These are phyloP conservation scores for Blumeriella jaapii DNA, from an alignment of 2,329 filamentous ascomycete species.

Conservation along the genomic window DNA sequence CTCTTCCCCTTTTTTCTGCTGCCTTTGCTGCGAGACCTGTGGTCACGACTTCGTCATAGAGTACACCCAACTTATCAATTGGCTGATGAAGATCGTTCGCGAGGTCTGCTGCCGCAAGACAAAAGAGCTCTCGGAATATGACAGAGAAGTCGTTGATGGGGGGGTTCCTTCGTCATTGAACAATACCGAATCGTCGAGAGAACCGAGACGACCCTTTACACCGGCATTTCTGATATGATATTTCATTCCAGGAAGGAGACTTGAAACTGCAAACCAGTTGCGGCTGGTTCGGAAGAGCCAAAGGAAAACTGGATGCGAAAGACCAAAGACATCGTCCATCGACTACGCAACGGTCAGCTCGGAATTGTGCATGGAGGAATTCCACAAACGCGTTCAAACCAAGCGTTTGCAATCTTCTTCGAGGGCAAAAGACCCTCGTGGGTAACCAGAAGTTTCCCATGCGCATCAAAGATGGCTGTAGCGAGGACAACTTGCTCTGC, in stretches of 20 bases:
- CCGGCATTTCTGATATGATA: slow-evolving; percentile 48
- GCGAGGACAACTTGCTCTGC: slow-evolving; percentile 43
- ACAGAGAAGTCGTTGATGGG: slow-evolving; percentile 60
- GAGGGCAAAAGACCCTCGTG: slow-evolving; percentile 58
- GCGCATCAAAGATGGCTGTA: slow-evolving; percentile 54
- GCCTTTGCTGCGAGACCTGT: slow-evolving; percentile 37
- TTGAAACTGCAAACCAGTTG: slow-evolving; percentile 60
- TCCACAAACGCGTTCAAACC: slow-evolving; percentile 47
- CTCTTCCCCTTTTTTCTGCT: slow-evolving; percentile 7
- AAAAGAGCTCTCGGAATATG: slow-evolving; percentile 75
- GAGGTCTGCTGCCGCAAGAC: slow-evolving; percentile 63
- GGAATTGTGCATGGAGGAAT: neutral
- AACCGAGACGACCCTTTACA: slow-evolving; percentile 26
- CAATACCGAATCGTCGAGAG: slow-evolving; percentile 32
- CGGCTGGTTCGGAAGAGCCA: slow-evolving; percentile 78
- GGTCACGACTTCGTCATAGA: slow-evolving; percentile 66
- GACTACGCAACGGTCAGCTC: slow-evolving; percentile 28
- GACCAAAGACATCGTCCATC: slow-evolving; percentile 63
- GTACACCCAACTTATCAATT: slow-evolving; percentile 50
- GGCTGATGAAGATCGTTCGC: slow-evolving; percentile 54
- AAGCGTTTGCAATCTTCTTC: slow-evolving; percentile 69
- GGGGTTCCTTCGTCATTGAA: slow-evolving; percentile 42
- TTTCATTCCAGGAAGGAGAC: slow-evolving; percentile 61
- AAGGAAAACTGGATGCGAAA: slow-evolving; percentile 67
- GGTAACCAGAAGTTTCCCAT: slow-evolving; percentile 56